phyloP scores from a whole-genome alignment of 176 grass and related monocot genomes.

The Thalia dealbata region DNA sequence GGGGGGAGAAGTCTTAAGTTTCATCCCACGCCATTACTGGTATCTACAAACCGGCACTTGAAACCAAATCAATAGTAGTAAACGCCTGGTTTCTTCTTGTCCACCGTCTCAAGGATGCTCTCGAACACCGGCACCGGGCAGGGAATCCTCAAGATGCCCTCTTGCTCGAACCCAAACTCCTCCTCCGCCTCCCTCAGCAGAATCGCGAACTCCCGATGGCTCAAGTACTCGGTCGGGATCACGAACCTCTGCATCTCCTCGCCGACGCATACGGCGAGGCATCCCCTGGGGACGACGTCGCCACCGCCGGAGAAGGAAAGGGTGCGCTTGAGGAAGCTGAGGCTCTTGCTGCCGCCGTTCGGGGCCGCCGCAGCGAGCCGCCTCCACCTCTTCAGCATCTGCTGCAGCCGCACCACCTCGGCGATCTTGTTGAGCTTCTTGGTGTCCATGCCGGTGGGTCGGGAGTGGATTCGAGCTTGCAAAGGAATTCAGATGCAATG shows the following conservation, averaged over 20 bases:
- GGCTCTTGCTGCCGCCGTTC: slow-evolving; percentile 20
- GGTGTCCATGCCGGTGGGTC: too few species aligned
- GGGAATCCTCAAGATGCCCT: slow-evolving; percentile 55
- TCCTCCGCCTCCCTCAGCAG: slow-evolving; percentile 59
- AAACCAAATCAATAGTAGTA: slow-evolving; percentile 25
- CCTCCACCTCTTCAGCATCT: slow-evolving; percentile 53
- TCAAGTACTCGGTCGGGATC: slow-evolving; percentile 59
- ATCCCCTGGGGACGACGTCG: slow-evolving; percentile 39
- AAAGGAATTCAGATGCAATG: background rate
- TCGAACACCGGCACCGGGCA: slow-evolving; percentile 55
- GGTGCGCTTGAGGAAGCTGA: background rate
- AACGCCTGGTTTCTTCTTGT: slow-evolving; percentile 28
- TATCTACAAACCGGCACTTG: background rate
- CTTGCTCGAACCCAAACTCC: slow-evolving; percentile 65
- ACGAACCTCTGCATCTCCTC: slow-evolving; percentile 65
- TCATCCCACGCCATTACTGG: slow-evolving; percentile 5
- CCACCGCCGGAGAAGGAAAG: background rate
- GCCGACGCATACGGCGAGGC: slow-evolving; percentile 55
- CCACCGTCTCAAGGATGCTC: slow-evolving; percentile 40
- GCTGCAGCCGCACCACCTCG: slow-evolving; percentile 39
- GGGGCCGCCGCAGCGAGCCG: slow-evolving; percentile 28
- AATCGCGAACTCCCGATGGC: slow-evolving; percentile 50
- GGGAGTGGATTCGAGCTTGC: background rate
- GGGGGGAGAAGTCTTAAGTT: background rate
- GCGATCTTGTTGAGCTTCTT: slow-evolving; percentile 35